Percentiles rank a stretch among this genome's conserved stretches.
phyloP scores from a whole-genome alignment of 306 rosid species.

The Neltuma alba region DNA sequence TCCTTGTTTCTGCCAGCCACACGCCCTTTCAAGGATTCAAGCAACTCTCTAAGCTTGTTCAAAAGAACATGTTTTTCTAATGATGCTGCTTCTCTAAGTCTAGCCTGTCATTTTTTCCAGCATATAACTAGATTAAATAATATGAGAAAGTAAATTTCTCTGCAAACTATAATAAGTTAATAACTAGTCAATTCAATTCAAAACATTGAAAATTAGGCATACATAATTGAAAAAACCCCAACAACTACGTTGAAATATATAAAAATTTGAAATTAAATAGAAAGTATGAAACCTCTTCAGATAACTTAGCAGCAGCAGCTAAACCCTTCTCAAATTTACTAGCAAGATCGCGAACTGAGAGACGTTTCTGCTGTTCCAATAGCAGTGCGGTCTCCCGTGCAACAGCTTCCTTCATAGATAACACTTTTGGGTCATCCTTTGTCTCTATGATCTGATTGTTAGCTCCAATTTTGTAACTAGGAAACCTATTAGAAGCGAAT shows the following conservation, averaged over 20 bases:
- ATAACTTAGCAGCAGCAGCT: slow-evolving; percentile 96
- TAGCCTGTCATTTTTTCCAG: slow-evolving; percentile 69
- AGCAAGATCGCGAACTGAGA: slow-evolving; percentile 95
- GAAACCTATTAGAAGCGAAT: slow-evolving; percentile 84
- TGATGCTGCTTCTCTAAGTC: slow-evolving; percentile 92
- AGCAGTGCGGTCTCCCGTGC: slow-evolving; percentile 91
- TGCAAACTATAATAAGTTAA: slow-evolving; percentile 11
- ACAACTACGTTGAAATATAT: background rate
- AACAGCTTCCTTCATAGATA: slow-evolving; percentile 91
- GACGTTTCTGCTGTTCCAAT: slow-evolving; percentile 93
- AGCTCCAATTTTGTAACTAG: slow-evolving; percentile 82
- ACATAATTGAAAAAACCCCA: slow-evolving; percentile 5
- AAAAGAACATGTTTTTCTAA: slow-evolving; percentile 92
- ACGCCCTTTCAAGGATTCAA: slow-evolving; percentile 89
- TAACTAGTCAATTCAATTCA: slow-evolving; percentile 3
- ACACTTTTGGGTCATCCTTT: slow-evolving; percentile 70
- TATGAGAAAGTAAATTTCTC: slow-evolving; percentile 21
- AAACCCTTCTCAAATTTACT: slow-evolving; percentile 94
- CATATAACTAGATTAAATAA: slow-evolving; percentile 34
- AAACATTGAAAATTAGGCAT: background rate
- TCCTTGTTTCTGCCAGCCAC: slow-evolving; percentile 94
- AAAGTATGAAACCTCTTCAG: slow-evolving; percentile 78
- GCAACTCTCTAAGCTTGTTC: slow-evolving; percentile 92
- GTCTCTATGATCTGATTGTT: slow-evolving; percentile 85
- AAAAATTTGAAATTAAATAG: background rate